Evolutionary conservation across 495 filamentous ascomycete genomes (phyloP).

Genomic region (Xylaria curta): DNA sequence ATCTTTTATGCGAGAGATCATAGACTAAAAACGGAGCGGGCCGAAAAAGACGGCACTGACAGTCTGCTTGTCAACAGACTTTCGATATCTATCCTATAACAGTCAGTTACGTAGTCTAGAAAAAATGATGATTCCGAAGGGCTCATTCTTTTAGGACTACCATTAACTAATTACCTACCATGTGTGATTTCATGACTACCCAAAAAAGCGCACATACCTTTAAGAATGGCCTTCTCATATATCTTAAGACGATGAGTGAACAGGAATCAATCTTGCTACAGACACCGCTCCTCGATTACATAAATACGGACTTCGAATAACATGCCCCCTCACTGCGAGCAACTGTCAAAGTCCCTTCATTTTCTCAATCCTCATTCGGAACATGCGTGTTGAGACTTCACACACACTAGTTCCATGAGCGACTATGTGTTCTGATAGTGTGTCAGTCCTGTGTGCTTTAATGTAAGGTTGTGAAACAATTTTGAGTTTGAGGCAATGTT

Average conservation of each 20-base stretch:
- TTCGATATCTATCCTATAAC: not conserved
- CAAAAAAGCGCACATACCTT: not conserved
- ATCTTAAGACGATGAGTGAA: not conserved
- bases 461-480: not conserved
- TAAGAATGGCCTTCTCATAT: not conserved
- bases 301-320: too few species aligned
- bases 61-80: not conserved
- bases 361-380: not conserved
- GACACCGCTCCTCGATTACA: too few species aligned
- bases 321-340: not conserved
- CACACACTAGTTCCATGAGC: not conserved
- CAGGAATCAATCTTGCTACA: not conserved
- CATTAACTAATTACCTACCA: not conserved
- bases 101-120: not conserved
- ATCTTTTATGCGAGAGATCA: not conserved
- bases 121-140: not conserved
- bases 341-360: not conserved
- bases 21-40: slow-evolving; percentile 10
- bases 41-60: not conserved
- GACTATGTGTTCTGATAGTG: not conserved
- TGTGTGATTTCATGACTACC: not conserved
- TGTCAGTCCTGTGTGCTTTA: not conserved
- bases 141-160: not conserved
- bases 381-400: not conserved
- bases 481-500: not conserved